Evolutionary conservation across 495 filamentous ascomycete genomes (phyloP).

Genomic region (Aspergillus olivimuriae): DNA sequence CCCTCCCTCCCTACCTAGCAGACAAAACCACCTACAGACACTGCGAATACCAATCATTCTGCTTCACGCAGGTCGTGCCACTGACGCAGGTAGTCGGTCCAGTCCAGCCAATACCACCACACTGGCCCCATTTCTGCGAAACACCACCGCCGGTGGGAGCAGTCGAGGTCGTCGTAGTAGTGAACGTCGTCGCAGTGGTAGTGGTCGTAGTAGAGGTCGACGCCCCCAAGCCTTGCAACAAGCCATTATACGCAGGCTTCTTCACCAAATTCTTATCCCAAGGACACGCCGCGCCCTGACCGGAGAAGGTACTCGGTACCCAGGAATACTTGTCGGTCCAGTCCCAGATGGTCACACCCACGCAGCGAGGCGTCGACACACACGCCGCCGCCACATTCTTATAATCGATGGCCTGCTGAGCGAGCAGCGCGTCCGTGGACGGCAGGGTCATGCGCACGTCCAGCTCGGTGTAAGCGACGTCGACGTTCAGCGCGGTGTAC

Average conservation of each 20-base stretch:
- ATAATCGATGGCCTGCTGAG: constrained; percentile 55
- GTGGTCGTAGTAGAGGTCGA: constrained; percentile 19
- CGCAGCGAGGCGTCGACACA: constrained; percentile 47
- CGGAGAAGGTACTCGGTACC: constrained; percentile 50
- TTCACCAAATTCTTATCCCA: constrained; percentile 49
- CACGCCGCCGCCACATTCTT: constrained; percentile 52
- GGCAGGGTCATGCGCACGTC: constrained; percentile 52
- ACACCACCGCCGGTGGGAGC: background rate
- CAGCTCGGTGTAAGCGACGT: constrained; percentile 58
- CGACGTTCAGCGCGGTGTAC: constrained; percentile 46
- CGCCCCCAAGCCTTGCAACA: constrained; percentile 25
- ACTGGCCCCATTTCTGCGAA: constrained; percentile 29
- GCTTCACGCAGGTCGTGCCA: constrained; percentile 30
- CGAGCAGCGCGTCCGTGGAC: constrained; percentile 37
- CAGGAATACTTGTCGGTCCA: constrained; percentile 57
- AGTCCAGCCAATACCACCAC: constrained; percentile 42
- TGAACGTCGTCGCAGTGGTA: constrained; percentile 24
- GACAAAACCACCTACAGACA: constrained; percentile 27
- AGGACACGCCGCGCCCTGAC: constrained; percentile 44
- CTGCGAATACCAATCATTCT: constrained; percentile 40
- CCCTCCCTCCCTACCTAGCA: too few species aligned
- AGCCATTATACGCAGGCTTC: constrained; percentile 51
- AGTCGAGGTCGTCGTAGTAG: constrained; percentile 13
- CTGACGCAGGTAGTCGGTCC: constrained; percentile 43
- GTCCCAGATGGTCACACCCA: constrained; percentile 65